Percentiles rank a stretch among this genome's conserved stretches.
These are phyloP conservation scores for Hypoxylon cercidicola DNA, from an alignment of 495 filamentous ascomycete species.

Conservation along the genomic window DNA sequence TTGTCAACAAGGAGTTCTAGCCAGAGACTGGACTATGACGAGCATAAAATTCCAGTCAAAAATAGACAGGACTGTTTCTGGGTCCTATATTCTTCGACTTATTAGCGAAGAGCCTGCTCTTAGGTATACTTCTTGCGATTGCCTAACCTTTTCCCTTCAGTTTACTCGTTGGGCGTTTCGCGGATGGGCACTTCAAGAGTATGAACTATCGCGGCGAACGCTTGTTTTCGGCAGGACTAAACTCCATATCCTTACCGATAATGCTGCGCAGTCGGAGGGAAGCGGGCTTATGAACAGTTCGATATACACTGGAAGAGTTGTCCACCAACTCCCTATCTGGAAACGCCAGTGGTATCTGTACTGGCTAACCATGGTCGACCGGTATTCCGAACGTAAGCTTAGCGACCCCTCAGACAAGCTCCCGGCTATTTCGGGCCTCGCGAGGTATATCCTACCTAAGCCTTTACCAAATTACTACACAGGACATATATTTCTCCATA, in stretches of 20 bases:
- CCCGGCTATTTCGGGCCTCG: slow-evolving; percentile 28
- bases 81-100: slow-evolving; percentile 9
- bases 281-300: neutral
- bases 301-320: no score
- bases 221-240: slow-evolving; percentile 17
- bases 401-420: slow-evolving; percentile 18
- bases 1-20: slow-evolving; percentile 20
- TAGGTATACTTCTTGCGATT: neutral
- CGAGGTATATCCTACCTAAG: neutral
- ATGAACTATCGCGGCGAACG: slow-evolving; percentile 11
- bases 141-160: neutral
- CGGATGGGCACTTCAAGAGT: slow-evolving; percentile 31
- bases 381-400: slow-evolving; percentile 17
- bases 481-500: slow-evolving; percentile 2
- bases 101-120: slow-evolving; percentile 4
- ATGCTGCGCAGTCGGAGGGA: slow-evolving; percentile 2
- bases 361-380: slow-evolving; percentile 5
- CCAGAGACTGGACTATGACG: slow-evolving; percentile 9
- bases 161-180: slow-evolving; percentile 14
- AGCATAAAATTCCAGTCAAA: slow-evolving; percentile 1
- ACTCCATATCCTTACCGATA: slow-evolving; percentile 12
- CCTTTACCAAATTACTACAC: neutral
- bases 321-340: no score
- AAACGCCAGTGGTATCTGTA: slow-evolving; percentile 3
- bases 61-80: slow-evolving; percentile 1